Base-by-base conservation (phyloP, 768 basidiomycete genomes). In the Agrocybe pediades region DNA sequence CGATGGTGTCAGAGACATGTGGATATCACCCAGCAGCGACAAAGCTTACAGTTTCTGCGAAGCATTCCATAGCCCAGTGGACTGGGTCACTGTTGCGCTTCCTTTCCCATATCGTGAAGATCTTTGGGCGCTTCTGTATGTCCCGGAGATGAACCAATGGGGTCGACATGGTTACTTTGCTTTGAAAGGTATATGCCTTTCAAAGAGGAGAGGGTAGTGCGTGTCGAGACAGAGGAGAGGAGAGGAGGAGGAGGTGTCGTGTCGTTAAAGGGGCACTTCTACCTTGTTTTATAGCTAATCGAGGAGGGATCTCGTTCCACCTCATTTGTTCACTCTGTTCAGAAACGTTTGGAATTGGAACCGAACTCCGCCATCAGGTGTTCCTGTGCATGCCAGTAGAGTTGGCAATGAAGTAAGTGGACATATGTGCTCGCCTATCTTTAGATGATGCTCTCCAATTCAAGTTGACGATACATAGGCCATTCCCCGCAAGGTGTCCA, bases 21-120 rank as follows among this genome's bases (percentile, higher is more conserved):
- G 40, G n/a, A 15, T 16, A 2, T 24, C 11, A 24, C 19, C 2
- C n/a, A 25, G 19, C 30, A 49, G 26, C 1, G 9, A 7, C 5
- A 43, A 9, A 6, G 64, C 67, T 64, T 63, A 87, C 85, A 59
- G 73, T 68, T 67, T 90, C 88, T 8, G 85, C 86, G 36, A 87
- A 70, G 58, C 80, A 74, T 64, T 90, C 83, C 11, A 79, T 69
- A 1, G 80, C 49, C 77, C 81, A 77, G 54, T 86, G 87, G 5
- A 75, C 67, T 26, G 74, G 54, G 26, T 57, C 64, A 23, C 53
- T 70, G 55, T 80, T 74, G 50, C 79, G 71, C 59, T 71, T 59
- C 55, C 63, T 77, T 58, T 86, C 85, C 84, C 83, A 86, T 26
- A 65, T 58, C 8, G 63, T 61, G 61, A 84, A 73, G 49, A 76